Evolutionary conservation across 1,139 yeast genomes (phyloP).

Genomic region (Lodderomyces theae): DNA sequence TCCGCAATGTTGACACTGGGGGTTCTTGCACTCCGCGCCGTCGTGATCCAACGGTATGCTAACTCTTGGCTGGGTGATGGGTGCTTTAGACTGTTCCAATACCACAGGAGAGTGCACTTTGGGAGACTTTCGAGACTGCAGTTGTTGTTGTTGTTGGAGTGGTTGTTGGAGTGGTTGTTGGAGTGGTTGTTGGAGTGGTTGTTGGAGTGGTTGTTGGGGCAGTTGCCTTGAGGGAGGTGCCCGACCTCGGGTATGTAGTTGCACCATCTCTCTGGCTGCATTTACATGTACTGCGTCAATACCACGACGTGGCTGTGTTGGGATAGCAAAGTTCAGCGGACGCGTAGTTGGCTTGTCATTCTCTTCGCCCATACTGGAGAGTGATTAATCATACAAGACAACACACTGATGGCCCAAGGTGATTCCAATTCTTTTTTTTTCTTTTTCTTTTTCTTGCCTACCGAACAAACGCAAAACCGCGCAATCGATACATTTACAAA

Average conservation of each 20-base stretch:
- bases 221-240: constrained; percentile 21
- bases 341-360: background rate
- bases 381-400: no score
- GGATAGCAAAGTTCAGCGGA: constrained; percentile 8
- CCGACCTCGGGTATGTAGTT: constrained; percentile 37
- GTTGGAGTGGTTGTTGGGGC: background rate
- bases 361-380: constrained; percentile 1
- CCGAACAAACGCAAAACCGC: background rate
- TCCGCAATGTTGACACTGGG: constrained; percentile 66
- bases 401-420: no score
- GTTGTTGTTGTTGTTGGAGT: background rate
- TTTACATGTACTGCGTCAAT: constrained; percentile 58
- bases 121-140: background rate
- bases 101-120: background rate
- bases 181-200: background rate
- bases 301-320: constrained; percentile 20
- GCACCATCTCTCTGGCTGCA: constrained; percentile 63
- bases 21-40: constrained; percentile 38
- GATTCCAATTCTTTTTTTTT: background rate
- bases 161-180: background rate
- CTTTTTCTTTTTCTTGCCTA: no score
- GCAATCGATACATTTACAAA: background rate
- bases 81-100: background rate
- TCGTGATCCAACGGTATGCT: constrained; percentile 9
- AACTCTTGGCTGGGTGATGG: constrained; percentile 5